phyloP scores from a whole-genome alignment of 2,329 filamentous ascomycete species.

The Colletotrichum incanum region DNA sequence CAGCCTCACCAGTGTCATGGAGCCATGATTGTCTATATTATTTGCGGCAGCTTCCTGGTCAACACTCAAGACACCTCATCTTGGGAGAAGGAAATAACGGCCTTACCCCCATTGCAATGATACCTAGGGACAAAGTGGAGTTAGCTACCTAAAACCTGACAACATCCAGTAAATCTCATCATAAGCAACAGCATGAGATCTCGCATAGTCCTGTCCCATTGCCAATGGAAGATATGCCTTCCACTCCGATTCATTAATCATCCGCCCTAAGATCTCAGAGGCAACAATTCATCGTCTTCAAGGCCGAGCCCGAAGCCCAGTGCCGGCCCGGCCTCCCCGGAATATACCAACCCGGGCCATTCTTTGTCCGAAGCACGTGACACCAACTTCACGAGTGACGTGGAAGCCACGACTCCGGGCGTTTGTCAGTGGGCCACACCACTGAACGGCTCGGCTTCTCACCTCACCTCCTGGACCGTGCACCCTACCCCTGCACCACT shows the following conservation, averaged over 20 bases:
- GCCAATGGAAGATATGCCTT: neutral
- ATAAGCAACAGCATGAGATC: neutral
- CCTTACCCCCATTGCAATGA: neutral
- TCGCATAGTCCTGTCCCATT: neutral
- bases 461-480: slow-evolving; percentile 32
- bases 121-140: neutral
- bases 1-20: neutral
- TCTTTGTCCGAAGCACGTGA: slow-evolving; percentile 41
- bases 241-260: neutral
- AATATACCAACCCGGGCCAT: slow-evolving; percentile 4
- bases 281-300: neutral
- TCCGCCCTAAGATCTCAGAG: neutral
- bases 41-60: neutral
- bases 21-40: neutral
- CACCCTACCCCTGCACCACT: slow-evolving; percentile 36
- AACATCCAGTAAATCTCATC: neutral
- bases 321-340: slow-evolving; percentile 9
- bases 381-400: neutral
- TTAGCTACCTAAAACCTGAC: neutral
- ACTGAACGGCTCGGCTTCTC: slow-evolving; percentile 30
- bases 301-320: slow-evolving; percentile 17
- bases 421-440: slow-evolving; percentile 16
- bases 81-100: neutral
- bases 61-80: neutral
- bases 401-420: slow-evolving; percentile 25